Conservation (phyloP, 441 rosid genomes). For the Omphalea diandra region DNA sequence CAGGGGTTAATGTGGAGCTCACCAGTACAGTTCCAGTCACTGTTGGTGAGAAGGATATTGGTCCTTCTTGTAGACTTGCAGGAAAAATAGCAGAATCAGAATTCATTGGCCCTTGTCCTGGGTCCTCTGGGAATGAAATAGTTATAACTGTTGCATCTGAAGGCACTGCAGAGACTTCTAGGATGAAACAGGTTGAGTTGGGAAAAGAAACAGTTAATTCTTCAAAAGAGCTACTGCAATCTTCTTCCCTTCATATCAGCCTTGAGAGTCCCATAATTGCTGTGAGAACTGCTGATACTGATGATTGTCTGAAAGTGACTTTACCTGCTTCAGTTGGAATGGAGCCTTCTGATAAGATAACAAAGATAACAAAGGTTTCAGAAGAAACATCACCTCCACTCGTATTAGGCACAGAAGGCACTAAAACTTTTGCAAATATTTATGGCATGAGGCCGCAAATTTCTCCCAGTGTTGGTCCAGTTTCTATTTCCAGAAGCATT, state of each 20-base stretch:
- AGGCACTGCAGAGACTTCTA: background rate
- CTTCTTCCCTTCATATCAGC: background rate
- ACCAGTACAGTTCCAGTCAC: slow-evolving; percentile 29
- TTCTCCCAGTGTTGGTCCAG: slow-evolving; percentile 11
- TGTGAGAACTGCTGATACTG: slow-evolving; percentile 16
- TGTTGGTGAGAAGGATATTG: slow-evolving; percentile 22
- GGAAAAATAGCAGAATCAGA: too few relatives aligned
- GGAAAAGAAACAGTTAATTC: slow-evolving; percentile 13
- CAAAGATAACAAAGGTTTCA: background rate
- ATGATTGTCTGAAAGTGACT: background rate
- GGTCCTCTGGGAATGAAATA: slow-evolving; percentile 23
- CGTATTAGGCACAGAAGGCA: slow-evolving; percentile 16
- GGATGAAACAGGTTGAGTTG: background rate
- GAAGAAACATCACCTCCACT: slow-evolving; percentile 20
- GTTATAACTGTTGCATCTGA: slow-evolving; percentile 25
- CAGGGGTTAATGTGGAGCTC: too few relatives aligned
- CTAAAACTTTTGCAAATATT: slow-evolving; percentile 4
- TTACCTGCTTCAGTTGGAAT: background rate
- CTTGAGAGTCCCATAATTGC: slow-evolving; percentile 14
- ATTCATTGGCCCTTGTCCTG: slow-evolving; percentile 6
- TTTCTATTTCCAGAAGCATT: slow-evolving; percentile 22
- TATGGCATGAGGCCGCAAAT: background rate
- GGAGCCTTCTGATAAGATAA: background rate
- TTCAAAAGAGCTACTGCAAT: background rate
- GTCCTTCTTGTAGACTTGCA: slow-evolving; percentile 14